A percentile compares a stretch with the other conserved stretches of the same genome.
phyloP scores from a whole-genome alignment of 176 grass and related monocot species.

The Bolboschoenus planiculmis region DNA sequence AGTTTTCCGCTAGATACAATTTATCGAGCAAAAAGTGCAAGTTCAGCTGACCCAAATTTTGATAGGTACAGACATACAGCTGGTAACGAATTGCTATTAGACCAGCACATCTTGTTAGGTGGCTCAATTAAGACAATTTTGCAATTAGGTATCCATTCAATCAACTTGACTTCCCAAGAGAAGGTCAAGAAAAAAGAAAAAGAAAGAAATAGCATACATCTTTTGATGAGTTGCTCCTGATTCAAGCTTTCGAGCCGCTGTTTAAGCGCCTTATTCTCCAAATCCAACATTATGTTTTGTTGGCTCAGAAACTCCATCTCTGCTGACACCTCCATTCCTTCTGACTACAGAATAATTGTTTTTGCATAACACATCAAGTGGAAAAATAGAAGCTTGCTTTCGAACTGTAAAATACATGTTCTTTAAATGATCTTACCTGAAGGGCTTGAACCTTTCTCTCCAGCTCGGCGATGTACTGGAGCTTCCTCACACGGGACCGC shows the following conservation, averaged over 20 bases:
- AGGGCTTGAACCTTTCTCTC: slow-evolving; percentile 82
- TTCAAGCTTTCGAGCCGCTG: slow-evolving; percentile 74
- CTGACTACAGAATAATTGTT: slow-evolving; percentile 42
- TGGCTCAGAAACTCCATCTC: slow-evolving; percentile 90
- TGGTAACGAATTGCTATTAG: background rate
- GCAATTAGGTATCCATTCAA: background rate
- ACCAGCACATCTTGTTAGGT: background rate
- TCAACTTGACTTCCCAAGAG: background rate
- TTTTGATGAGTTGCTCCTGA: slow-evolving; percentile 91
- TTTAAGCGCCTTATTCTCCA: slow-evolving; percentile 95
- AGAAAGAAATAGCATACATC: slow-evolving; percentile 42
- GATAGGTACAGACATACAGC: background rate
- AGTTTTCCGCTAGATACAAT: background rate
- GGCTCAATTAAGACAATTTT: background rate
- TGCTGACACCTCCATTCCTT: slow-evolving; percentile 72
- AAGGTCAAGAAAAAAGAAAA: background rate
- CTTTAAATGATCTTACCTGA: slow-evolving; percentile 39
- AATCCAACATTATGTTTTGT: slow-evolving; percentile 88
- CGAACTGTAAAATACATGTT: background rate
- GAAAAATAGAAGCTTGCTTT: background rate
- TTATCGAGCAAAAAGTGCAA: background rate
- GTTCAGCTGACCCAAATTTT: background rate
- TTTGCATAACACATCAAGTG: background rate
- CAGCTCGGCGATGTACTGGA: slow-evolving; percentile 96
- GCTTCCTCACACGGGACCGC: slow-evolving; percentile 84